Conservation (phyloP, 2,329 filamentous ascomycete genomes). For the Xylaria sp. region DNA sequence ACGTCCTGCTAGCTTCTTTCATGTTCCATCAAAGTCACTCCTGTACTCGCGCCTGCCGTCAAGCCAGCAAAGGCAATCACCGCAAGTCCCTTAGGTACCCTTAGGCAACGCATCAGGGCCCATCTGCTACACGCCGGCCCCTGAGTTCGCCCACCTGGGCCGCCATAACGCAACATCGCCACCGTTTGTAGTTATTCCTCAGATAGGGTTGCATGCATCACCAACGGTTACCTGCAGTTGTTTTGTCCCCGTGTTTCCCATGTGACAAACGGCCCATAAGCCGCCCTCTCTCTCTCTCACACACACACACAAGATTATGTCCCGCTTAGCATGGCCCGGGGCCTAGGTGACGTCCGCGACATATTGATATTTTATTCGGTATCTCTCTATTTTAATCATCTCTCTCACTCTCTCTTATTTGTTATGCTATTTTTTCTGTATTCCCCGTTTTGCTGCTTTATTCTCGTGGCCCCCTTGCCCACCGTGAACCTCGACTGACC, state of each 20-base stretch:
- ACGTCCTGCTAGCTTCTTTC: too few relatives aligned
- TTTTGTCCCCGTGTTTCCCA: constrained; percentile 34
- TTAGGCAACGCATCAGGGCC: too few relatives aligned
- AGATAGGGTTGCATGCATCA: constrained; percentile 36
- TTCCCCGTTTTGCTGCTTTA: background rate
- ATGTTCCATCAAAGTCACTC: too few relatives aligned
- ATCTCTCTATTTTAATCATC: too few relatives aligned
- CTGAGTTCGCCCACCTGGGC: background rate
- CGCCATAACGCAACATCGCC: constrained; percentile 22
- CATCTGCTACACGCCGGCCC: background rate
- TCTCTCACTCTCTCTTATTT: background rate
- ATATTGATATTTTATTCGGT: too few relatives aligned
- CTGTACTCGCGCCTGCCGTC: too few relatives aligned
- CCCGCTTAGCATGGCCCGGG: constrained; percentile 12
- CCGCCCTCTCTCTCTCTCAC: too few relatives aligned
- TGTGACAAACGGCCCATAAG: constrained; percentile 34
- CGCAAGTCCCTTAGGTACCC: too few relatives aligned
- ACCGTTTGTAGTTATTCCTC: constrained; percentile 34
- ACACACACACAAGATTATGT: too few relatives aligned
- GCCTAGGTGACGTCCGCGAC: background rate
- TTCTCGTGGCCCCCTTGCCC: background rate
- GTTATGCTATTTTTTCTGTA: background rate
- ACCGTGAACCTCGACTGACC: background rate
- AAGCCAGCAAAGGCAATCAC: too few relatives aligned
- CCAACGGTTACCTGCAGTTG: constrained; percentile 35